A percentile compares a stretch with the other conserved stretches of the same genome.
Conservation (phyloP, 345 rosid genomes). For the Isatis tinctoria region DNA sequence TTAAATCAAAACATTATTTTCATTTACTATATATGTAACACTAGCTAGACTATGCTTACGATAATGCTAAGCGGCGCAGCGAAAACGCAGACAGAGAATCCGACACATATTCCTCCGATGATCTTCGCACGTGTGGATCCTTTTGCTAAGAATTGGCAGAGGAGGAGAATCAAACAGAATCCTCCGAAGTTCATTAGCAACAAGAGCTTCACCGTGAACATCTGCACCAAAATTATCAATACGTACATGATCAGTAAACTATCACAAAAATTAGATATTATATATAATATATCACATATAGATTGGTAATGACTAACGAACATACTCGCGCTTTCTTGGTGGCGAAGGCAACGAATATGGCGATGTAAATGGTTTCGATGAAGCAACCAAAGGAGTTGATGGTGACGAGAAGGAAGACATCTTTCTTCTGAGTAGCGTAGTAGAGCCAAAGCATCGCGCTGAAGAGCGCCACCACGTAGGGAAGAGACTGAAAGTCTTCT, state of each 20-base stretch:
- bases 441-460: constrained; percentile 66
- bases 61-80: constrained; percentile 63
- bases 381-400: constrained; percentile 58
- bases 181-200: constrained; percentile 47
- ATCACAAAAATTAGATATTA: too few species aligned
- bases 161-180: constrained; percentile 40
- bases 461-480: constrained; percentile 59
- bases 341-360: constrained; percentile 50
- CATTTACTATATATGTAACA: not conserved
- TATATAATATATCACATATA: not conserved
- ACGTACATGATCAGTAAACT: not conserved
- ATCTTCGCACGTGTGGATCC: constrained; percentile 39
- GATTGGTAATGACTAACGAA: not conserved
- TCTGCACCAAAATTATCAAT: constrained; percentile 33
- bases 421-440: constrained; percentile 53
- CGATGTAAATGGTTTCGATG: constrained; percentile 59
- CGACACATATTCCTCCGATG: constrained; percentile 55
- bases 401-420: constrained; percentile 63
- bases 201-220: constrained; percentile 43
- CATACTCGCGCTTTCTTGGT: constrained; percentile 51
- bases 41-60: constrained; percentile 27
- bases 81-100: constrained; percentile 50
- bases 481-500: constrained; percentile 68
- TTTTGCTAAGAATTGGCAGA: constrained; percentile 43
- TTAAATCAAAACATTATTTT: not conserved